Base-by-base conservation (phyloP, 768 basidiomycete species). In the Saitozyma sp. region DNA sequence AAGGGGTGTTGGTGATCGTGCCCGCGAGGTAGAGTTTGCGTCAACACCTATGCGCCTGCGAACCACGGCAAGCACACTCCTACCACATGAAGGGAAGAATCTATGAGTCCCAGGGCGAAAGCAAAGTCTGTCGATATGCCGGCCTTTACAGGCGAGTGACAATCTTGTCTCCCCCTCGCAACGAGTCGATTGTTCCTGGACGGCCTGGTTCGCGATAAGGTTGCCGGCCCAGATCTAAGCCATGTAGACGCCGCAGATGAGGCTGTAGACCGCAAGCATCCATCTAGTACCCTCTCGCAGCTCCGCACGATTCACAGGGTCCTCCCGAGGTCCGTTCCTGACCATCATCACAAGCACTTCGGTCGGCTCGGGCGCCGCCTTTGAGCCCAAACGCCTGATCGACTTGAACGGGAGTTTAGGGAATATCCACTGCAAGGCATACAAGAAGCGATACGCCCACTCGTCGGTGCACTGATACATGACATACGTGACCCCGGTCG, bases 321-420 rank as follows among this genome's bases (percentile, higher is more conserved):
- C 19, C 74, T 62, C 11, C 74, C 57, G 29, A 70, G 62, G 49
- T 75, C 71, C 61, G 65, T 64, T 71, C 41, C 74, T 72, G 19
- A 63, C 62, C 70, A 80, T 80, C 78, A 77, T 74, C 11, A 73
- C 66, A 1, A 74, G 65, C 2, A 56, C 51, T 29, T 77, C 70
- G 7, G 7, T 11, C 29, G 72, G 39, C 50, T 67, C 65, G 43
- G 71, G 66, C 42, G 67, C 69, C 43, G 43, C 9, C 16, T 16
- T 9, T 9, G 9, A 16, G 16, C 43, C 43, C 5, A 56, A 40
- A 10, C 41, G 37, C 42, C 42, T 45, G 42, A 56, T 45, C 39
- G 42, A 40, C 38, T 40, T 45, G 8, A 40, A n/a, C 55, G 55
- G 67, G 1, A 68, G 69, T 0, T 64, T 66, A 0, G 71, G 69